Evolutionary conservation across 129 eudicot genomes (phyloP).

Genomic region (Flaveria bidentis): DNA sequence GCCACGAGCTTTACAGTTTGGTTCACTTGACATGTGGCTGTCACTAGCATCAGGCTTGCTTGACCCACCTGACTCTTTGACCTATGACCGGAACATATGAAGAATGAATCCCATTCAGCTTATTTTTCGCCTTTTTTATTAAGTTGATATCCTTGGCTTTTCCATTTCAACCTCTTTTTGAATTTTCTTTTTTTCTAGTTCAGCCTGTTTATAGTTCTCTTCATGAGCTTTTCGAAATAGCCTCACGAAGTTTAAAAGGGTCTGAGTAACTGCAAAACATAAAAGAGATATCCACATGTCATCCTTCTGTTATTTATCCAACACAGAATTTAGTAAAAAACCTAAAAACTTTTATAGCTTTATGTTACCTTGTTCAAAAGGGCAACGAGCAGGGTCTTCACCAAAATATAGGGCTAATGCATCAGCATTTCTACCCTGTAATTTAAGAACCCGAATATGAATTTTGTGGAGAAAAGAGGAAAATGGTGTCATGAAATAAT

Average conservation of each 20-base stretch:
- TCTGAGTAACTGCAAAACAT: constrained; percentile 72
- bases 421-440: constrained; percentile 97
- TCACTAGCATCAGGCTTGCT: constrained; percentile 25
- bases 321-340: background rate
- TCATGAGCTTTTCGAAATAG: constrained; percentile 90
- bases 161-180: constrained; percentile 91
- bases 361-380: constrained; percentile 88
- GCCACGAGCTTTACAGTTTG: constrained; percentile 11
- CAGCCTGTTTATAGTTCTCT: constrained; percentile 88
- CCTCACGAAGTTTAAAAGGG: constrained; percentile 90
- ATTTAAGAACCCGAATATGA: background rate
- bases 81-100: constrained; percentile 22
- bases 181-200: constrained; percentile 84
- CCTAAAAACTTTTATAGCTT: background rate
- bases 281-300: background rate
- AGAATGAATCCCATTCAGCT: constrained; percentile 16
- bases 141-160: constrained; percentile 57
- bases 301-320: background rate
- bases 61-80: constrained; percentile 14
- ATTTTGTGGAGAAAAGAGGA: constrained; percentile 9
- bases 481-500: constrained; percentile 4
- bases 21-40: constrained; percentile 33
- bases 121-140: constrained; percentile 55
- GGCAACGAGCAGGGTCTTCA: constrained; percentile 93
- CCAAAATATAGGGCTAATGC: constrained; percentile 93